A percentile compares a stretch with the other conserved stretches of the same genome.
Conservation (phyloP, 106 monocot species). For the Allium cepa region DNA sequence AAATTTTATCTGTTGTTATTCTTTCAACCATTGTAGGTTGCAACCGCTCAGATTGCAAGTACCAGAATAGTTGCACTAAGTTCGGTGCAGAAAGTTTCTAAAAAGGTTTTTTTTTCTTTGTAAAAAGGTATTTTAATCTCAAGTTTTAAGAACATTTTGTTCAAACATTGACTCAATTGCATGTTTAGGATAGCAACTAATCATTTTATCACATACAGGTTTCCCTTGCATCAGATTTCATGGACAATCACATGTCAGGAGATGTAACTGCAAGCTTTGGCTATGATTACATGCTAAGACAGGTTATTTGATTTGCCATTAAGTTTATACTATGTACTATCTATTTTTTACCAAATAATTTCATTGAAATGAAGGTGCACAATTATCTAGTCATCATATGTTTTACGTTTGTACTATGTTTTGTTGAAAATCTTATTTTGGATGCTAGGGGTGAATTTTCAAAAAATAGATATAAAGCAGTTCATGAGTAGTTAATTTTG, state of each 20-base stretch:
- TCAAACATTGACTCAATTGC: no score
- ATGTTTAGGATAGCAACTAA: no score
- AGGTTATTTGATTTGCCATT: constrained; percentile 24
- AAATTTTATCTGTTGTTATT: background rate
- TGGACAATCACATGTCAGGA: constrained; percentile 90
- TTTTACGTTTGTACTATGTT: no score
- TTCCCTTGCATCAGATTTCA: constrained; percentile 92
- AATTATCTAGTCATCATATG: no score
- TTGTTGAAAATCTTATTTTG: no score
- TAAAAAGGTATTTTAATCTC: constrained; percentile 22
- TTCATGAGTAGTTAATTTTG: no score
- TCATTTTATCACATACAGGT: constrained; percentile 31
- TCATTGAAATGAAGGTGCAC: no score
- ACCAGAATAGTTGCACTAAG: constrained; percentile 92
- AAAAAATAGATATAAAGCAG: no score
- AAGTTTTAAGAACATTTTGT: no score
- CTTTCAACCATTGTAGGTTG: constrained; percentile 49
- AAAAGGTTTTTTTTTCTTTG: constrained; percentile 25
- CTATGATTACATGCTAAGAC: constrained; percentile 95
- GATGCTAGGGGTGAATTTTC: no score
- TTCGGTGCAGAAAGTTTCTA: constrained; percentile 96
- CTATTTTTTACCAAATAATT: no score
- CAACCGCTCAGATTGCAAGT: constrained; percentile 88
- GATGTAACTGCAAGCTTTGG: constrained; percentile 96
- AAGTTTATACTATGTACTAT: background rate